Base-by-base conservation (phyloP, 1,284 basidiomycete species). In the Termitomyces sp. region DNA sequence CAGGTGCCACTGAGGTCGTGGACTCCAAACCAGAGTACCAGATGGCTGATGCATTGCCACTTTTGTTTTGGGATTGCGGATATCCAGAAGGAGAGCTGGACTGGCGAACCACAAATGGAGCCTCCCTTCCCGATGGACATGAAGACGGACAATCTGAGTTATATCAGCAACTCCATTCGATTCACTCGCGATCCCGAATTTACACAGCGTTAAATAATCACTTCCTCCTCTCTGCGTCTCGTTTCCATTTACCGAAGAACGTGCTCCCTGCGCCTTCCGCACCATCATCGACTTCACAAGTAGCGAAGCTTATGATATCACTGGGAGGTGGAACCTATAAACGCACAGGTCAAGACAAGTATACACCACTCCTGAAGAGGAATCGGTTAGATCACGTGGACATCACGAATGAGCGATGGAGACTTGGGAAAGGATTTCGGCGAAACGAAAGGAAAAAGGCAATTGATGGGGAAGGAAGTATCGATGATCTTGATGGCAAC, bases 11-110 rank as follows among this genome's bases (percentile, higher is more conserved):
- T 12, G 71, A 80, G 40, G 66, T 83, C 12, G 76, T 92, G 52
- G 71, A 81, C 50, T 70, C 81, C 39, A 96, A 95, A 70, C 97
- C 96, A 0, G 83, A 84, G 54, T 99, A 98, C 68, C 86, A 90
- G 63, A 98, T 98, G 89, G 93, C 94, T 3, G 87, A 94, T 57
- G 90, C 85, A 1, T 77, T 97, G 0, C 96, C 97, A 0, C 80
- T 99, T 28, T 83, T 98, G 67, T 81, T 99, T 2, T 98, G 94
- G 89, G 88, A 94, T 45, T 96, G 94, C 66, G 86, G 80, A 0
- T 99, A 93, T 69, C 73, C 78, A 12, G 79, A 81, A 5, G 72
- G 73, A 12, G 84, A 86, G 41, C 74, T 92, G 1, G 70, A 77
- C 53, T 99, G 96, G 96, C 81, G 84, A 33, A 83, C 81, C 2